phyloP scores from a whole-genome alignment of 2,329 filamentous ascomycete species.

The Orbilia javanica region DNA sequence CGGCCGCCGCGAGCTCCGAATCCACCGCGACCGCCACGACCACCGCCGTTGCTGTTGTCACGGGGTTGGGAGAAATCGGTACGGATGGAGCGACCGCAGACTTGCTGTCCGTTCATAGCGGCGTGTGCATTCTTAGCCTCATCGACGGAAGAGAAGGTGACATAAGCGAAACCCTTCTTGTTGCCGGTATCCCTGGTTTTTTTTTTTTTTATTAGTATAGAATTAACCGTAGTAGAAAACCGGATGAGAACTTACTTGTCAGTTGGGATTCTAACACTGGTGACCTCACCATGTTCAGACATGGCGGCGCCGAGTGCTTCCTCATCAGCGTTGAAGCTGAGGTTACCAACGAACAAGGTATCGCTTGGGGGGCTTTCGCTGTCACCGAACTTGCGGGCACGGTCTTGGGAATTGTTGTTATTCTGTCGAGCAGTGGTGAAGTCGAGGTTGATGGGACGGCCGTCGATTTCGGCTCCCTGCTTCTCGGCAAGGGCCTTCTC shows the following conservation, averaged over 20 bases:
- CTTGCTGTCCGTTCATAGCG: constrained; percentile 77
- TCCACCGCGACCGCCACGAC: constrained; percentile 67
- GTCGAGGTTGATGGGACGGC: constrained; percentile 81
- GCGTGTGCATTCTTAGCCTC: constrained; percentile 83
- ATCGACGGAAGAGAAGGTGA: constrained; percentile 83
- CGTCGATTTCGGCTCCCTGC: constrained; percentile 80
- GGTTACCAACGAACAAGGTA: constrained; percentile 91
- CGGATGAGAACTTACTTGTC: constrained; percentile 73
- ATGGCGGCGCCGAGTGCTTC: constrained; percentile 81
- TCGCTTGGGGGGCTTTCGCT: constrained; percentile 81
- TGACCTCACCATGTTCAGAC: constrained; percentile 76
- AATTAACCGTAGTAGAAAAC: not conserved
- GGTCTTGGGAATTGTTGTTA: constrained; percentile 71
- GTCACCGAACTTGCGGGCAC: constrained; percentile 80
- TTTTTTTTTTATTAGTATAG: constrained; percentile 62
- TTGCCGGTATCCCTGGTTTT: constrained; percentile 77
- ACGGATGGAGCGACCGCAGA: constrained; percentile 80
- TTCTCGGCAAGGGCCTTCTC: constrained; percentile 80
- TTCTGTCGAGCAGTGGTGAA: constrained; percentile 76
- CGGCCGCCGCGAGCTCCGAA: constrained; percentile 59
- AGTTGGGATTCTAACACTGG: constrained; percentile 87
- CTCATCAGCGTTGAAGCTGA: constrained; percentile 85
- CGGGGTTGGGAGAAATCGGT: constrained; percentile 84
- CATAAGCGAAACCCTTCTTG: constrained; percentile 93
- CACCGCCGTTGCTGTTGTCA: constrained; percentile 70